Base-by-base conservation (phyloP, 2,329 filamentous ascomycete species). In the Venturiaceae sp. region DNA sequence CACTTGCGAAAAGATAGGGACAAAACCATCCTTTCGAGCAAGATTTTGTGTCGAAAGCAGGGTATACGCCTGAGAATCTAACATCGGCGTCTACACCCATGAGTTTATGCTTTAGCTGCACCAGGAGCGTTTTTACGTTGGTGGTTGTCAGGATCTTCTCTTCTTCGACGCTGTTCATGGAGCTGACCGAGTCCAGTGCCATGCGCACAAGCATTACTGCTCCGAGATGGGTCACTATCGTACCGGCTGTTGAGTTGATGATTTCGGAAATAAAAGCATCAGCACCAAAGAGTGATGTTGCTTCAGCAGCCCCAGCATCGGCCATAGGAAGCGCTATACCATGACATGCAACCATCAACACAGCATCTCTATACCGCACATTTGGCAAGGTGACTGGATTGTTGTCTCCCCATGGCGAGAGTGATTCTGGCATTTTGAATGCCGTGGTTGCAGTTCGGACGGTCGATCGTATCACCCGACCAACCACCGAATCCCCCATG, bases 41-140 rank as follows among this genome's bases (percentile, higher is more conserved):
- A 0, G 62, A 65, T 41, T 66, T 64, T 1, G 57, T 16, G 55
- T 68, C 63, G 13, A 21, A 32, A 2, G 65, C 46, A 0, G 69
- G 66, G 58, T 66, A 66, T 3, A 68, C 63, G 11, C 67, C 66
- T 0, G 60, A 60, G 52, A 72, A 71, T 2, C 68, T 59, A 37
- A 74, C 41, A 60, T 73, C 70, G 2, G 71, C 71, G 55, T 73
- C 68, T 2, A 72, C 69, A 44, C 70, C 70, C 70, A 74, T 73
- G 52, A 73, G 64, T 33, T 73, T 73, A 56, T 73, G 72, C 60
- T 72, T 72, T 59, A 73, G 67, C 41, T 66, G 64, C 8, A 72
- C 66, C 53, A 70, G 70, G 46, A 73, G 44, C 37, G 67, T 71
- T 63, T 69, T 72, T 19, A 72, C 68, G 16, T 34, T 33, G 5